Percentiles rank a stretch among this genome's conserved stretches.
Conservation (phyloP, 768 basidiomycete genomes). For the Boletus subparvulus region DNA sequence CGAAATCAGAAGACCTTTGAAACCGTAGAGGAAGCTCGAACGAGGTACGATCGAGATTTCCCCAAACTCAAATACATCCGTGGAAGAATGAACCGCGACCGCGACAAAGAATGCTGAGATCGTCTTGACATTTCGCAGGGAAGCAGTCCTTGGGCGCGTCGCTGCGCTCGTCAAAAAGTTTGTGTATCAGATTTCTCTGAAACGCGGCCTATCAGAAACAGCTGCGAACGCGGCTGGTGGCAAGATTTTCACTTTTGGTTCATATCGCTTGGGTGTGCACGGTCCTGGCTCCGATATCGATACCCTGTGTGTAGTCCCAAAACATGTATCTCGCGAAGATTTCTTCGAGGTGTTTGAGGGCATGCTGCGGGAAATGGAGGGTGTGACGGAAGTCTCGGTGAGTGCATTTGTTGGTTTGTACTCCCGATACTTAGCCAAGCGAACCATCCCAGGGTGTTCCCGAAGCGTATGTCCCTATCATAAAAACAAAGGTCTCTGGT, state of each 20-base stretch:
- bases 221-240: constrained; percentile 90
- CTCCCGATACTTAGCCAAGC: constrained; percentile 1
- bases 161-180: constrained; percentile 90
- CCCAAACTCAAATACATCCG: neutral
- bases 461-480: constrained; percentile 94
- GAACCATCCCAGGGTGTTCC: constrained; percentile 73
- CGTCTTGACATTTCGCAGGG: constrained; percentile 50
- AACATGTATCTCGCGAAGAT: constrained; percentile 93
- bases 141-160: constrained; percentile 88
- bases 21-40: constrained; percentile 81
- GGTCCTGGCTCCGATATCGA: constrained; percentile 96
- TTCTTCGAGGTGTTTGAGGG: constrained; percentile 91
- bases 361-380: constrained; percentile 82
- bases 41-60: constrained; percentile 56
- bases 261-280: constrained; percentile 96
- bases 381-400: constrained; percentile 87
- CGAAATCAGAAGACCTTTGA: constrained; percentile 86
- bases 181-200: constrained; percentile 77
- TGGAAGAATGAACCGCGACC: constrained; percentile 1
- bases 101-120: constrained; percentile 22
- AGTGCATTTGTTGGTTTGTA: constrained; percentile 33
- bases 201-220: constrained; percentile 81
- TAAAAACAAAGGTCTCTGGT: constrained; percentile 87
- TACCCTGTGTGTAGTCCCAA: constrained; percentile 96
- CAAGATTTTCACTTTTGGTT: constrained; percentile 99